Evolutionary conservation across 352 stramenopile genomes (phyloP), one percentile per base, ranked within the genome.

Genomic region (Lagenidium giganteum): DNA sequence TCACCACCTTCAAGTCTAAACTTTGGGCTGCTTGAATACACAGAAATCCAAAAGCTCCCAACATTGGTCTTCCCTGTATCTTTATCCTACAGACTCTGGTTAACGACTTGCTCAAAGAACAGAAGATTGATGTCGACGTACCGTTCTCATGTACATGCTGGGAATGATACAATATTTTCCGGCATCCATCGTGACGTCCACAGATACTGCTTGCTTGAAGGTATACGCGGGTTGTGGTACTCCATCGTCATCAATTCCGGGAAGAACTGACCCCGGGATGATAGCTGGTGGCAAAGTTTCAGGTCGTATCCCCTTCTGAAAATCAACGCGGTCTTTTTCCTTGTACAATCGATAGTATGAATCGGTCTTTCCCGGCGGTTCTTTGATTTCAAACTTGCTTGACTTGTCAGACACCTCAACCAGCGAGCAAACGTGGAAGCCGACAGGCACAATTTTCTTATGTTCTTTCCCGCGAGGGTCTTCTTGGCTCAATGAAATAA

Each of bases 111-210:
- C n/a, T n/a, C n/a, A n/a, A n/a, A n/a, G n/a, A n/a, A n/a, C n/a
- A n/a, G n/a, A n/a, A n/a, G n/a, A n/a, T n/a, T n/a, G n/a, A n/a
- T 20, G 22, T 30, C 25, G 14, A 58, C 62, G 5, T 67, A 93
- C 81, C 58, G 71, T 87, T 45, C 79, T 67, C 74, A 90, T 89
- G 47, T 90, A 93, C 79, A 93, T 87, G 51, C 82, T 93, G 0
- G 82, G 76, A 23, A 93, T 64, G 33, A 93, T 84, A 32, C 82
- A 92, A 18, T 93, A 93, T 30, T 52, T 64, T 1, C 82, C 82
- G 36, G 79, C 61, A 32, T 90, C 75, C 51, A 93, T 83, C 0
- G 54, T 73, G 17, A 70, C 63, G 56, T 88, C 75, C 24, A 80
- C 81, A 57, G 75, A 88, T 12, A 84, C 74, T 7, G 75, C 76